Conservation (phyloP, 306 rosid species). For the Cucurbita pepo region DNA sequence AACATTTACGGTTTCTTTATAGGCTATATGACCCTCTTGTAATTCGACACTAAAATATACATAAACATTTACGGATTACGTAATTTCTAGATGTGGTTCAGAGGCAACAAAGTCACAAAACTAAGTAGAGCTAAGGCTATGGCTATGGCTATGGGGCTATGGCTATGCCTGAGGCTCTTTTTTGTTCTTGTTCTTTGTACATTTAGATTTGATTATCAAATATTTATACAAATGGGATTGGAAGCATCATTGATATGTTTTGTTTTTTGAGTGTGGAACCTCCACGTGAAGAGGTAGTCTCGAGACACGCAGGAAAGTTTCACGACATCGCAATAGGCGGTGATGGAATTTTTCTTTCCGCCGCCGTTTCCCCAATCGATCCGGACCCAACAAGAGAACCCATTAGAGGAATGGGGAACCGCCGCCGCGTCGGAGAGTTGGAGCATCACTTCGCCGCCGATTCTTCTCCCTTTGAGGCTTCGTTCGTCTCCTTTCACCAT, state of each 20-base stretch:
- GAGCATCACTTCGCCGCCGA: constrained; percentile 63
- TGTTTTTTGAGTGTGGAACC: constrained; percentile 52
- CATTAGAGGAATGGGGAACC: constrained; percentile 41
- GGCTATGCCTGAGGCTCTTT: background rate
- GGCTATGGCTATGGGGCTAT: too few species aligned
- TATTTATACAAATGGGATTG: constrained; percentile 23
- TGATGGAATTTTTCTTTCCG: constrained; percentile 22
- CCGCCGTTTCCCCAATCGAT: constrained; percentile 50
- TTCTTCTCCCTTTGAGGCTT: constrained; percentile 28
- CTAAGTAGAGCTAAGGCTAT: background rate
- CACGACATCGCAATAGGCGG: constrained; percentile 64
- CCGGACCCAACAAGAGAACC: constrained; percentile 85
- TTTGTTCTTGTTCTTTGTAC: background rate
- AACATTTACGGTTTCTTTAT: background rate
- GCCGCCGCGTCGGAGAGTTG: constrained; percentile 23
- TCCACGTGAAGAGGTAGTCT: constrained; percentile 69
- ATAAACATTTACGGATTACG: background rate
- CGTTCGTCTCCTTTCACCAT: constrained; percentile 26
- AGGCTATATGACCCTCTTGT: background rate
- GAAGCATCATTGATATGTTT: constrained; percentile 15
- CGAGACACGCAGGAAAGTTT: constrained; percentile 50
- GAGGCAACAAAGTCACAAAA: background rate
- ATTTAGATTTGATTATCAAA: background rate
- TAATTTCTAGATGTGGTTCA: background rate
- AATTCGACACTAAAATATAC: background rate